These are phyloP conservation scores for Thelephora ganbajun DNA, from an alignment of 768 basidiomycete genomes.

Conservation along the genomic window DNA sequence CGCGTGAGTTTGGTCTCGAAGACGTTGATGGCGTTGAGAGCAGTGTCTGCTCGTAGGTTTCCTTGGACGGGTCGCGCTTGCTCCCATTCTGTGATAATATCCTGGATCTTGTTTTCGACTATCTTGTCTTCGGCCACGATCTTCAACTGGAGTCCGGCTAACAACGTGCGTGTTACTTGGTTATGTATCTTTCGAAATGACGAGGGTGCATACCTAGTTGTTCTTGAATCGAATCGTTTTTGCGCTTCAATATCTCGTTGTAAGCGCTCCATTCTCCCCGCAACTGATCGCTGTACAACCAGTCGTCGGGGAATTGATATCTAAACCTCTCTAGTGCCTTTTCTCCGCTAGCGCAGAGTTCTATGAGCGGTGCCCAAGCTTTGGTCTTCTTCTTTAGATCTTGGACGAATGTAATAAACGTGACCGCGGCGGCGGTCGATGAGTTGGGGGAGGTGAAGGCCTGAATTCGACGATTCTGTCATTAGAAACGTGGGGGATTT, in stretches of 20 bases:
- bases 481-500: too few species aligned
- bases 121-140: slow-evolving; percentile 99
- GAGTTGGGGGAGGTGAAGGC: slow-evolving; percentile 45
- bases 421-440: slow-evolving; percentile 95
- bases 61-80: slow-evolving; percentile 93
- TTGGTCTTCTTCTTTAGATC: slow-evolving; percentile 96
- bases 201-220: slow-evolving; percentile 63
- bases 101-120: slow-evolving; percentile 88
- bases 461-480: not conserved
- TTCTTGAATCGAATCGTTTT: slow-evolving; percentile 97
- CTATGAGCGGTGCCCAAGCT: slow-evolving; percentile 94
- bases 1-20: slow-evolving; percentile 86
- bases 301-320: slow-evolving; percentile 93
- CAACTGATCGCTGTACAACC: slow-evolving; percentile 97
- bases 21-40: slow-evolving; percentile 90
- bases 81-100: slow-evolving; percentile 89
- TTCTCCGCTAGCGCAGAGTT: slow-evolving; percentile 87
- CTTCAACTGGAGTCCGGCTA: slow-evolving; percentile 95
- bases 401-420: slow-evolving; percentile 98
- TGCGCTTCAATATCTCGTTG: slow-evolving; percentile 93
- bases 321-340: slow-evolving; percentile 94
- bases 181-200: not conserved
- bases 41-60: slow-evolving; percentile 84
- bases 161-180: not conserved
- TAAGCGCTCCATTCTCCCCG: slow-evolving; percentile 98